phyloP scores from a whole-genome alignment of 768 basidiomycete species.

The Psilocybe cyanescens region DNA sequence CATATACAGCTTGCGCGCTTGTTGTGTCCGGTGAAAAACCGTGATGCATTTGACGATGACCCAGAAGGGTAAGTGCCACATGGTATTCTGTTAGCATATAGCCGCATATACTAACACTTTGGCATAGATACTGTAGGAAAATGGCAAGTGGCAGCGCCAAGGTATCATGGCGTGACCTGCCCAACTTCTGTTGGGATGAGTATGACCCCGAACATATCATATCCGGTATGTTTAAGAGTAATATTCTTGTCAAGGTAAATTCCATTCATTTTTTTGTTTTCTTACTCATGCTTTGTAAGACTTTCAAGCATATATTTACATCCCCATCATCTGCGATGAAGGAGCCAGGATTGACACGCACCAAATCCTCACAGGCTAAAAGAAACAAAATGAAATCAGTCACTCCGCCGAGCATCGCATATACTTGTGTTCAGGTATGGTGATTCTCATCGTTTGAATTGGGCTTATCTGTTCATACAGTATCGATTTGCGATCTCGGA shows the following conservation, averaged over 20 bases:
- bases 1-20: not conserved
- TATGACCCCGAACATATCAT: constrained; percentile 3
- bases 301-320: not conserved
- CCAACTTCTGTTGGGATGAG: not conserved
- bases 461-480: not conserved
- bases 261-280: not conserved
- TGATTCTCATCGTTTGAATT: not conserved
- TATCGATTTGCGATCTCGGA: not conserved
- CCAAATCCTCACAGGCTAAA: not conserved
- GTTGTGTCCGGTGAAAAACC: not conserved
- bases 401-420: not conserved
- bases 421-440: not conserved
- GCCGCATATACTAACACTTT: not conserved
- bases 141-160: not conserved
- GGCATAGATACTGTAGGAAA: not conserved
- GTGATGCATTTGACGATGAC: not conserved
- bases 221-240: not conserved
- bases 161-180: not conserved
- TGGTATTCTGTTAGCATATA: too few species aligned
- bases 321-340: not conserved
- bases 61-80: not conserved
- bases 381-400: not conserved
- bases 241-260: constrained; percentile 1
- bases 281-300: not conserved
- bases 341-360: not conserved